Evolutionary conservation across 495 filamentous ascomycete species (phyloP), one percentile per base, ranked within the genome.

Genomic region (Penicillium maclennaniae): DNA sequence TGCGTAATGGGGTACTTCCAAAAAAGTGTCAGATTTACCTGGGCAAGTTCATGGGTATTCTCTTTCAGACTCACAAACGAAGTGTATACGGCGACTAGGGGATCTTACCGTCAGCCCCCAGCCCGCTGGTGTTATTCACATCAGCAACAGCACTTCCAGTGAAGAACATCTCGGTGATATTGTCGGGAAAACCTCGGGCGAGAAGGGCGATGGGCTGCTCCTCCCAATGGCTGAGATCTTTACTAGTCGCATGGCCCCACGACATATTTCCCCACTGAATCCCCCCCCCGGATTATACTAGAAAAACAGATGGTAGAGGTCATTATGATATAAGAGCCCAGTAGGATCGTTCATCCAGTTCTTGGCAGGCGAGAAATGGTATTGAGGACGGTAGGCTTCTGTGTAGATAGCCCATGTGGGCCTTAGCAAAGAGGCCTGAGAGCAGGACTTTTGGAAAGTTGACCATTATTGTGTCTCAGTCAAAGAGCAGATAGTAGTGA

Each of bases 291-390:
- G 72, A 34, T 76, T 76, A 44, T 71, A 73, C 43, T 76, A 72
- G 57, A 60, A 75, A 49, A 63, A 75, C 19, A 77, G 43, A 44
- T 75, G 72, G 42, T 77, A 73, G 1, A 39, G 60, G 0, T 66
- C 68, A 51, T 72, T 49, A 28, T 54, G 43, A 46, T 67, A 63
- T 27, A 83, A 71, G 54, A 83, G 74, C 43, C 82, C 80, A 63
- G 79, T 83, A 7, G 82, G 80, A 55, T 84, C 82, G 58, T 84
- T 83, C 74, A 84, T 83, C 61, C 80, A 84, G 47, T 73, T 64
- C 20, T 58, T 54, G 3, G 69, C 68, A 0, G 81, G 80, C 12
- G 75, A 75, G 66, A 75, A 85, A 62, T 85, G 81, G 44, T 58
- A 70, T 34, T 69, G 59, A 19, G 77, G 76, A 43, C 80, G 73